Base-by-base conservation (phyloP, 164 flowering plant species). In the Pachysandra terminalis region DNA sequence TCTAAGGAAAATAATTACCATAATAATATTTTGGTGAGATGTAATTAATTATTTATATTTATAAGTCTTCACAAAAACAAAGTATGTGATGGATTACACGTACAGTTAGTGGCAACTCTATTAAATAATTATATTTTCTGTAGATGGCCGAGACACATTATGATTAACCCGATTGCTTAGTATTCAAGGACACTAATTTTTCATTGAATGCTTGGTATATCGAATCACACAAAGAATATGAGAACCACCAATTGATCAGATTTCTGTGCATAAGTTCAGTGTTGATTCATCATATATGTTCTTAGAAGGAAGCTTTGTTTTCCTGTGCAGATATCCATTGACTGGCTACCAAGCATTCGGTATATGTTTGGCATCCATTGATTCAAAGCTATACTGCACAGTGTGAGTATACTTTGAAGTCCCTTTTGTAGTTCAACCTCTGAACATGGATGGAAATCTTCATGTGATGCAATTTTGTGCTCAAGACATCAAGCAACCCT, bases 301-400 rank as follows among this genome's bases (percentile, higher is more conserved):
- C 1, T 45, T 48, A 21, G 17, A 24, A 24, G 13, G 25, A 9
- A 17, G 13, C 45, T 23, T 22, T 70, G 67, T 32, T 25, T 55
- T 51, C 24, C 61, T 49, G 17, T 81, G 81, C 96, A 93, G 98
- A 75, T 85, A 83, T 73, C 98, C 98, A 6, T 71, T 94, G 73
- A 90, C 98, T 4, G 97, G 91, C 27, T 91, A 86, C 76, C 98
- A 91, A 82, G 98, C 97, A 25, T 90, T 94, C 74, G 83, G 89
- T 80, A 88, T 91, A 60, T 90, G 98, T 69, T 81, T 94, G 81
- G 90, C 97, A 67, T 90, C 98, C 16, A 90, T 94, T 15, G 98
- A 94, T 73, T 83, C 97, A 26, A 94, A 94, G 83, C 93, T 91
- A 15, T 94, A 97, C 63, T 94, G 97, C 79, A 77, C 88, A 2